Evolutionary conservation across 2,329 filamentous ascomycete species (phyloP), one percentile per base, ranked within the genome.

Genomic region (Phialophora chinensis): DNA sequence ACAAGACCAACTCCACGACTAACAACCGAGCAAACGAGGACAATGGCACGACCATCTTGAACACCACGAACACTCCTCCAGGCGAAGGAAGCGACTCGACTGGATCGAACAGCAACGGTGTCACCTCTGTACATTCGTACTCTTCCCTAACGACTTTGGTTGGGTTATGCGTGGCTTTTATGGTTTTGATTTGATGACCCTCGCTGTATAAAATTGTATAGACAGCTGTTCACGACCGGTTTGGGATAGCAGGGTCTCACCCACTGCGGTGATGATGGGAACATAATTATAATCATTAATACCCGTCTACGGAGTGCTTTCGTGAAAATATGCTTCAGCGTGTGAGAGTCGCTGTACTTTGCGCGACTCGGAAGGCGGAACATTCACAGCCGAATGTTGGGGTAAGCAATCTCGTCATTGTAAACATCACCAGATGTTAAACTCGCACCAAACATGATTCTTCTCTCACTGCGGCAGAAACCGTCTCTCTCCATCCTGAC

Each of bases 401-500:
- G 44, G 59, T 53, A 42, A 42, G 47, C 55, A 31, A 10, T 52
- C 31, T 14, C 44, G 20, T 38, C 59, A 31, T 31, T 20, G 29
- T 42, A 42, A 61, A 53, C 59, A 53, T 53, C 59, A 33, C 17
- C 44, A 35, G 27, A 95, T 63, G 87, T 94, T 62, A 93, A 93
- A 44, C 38, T 8, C 17, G 20, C 38, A 17, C 6, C 17, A 2
- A 7, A 44, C 17, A 44, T n/a, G 17, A 44, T n/a, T 8, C 17
- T 44, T 4, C 14, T n/a, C 38, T 20, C 38, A 17, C 38, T 4
- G 17, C 38, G 17, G 93, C 10, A 94, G 98, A 80, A 93, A 93
- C 50, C 66, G 91, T 75, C 92, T 93, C 70, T 91, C 90, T 8
- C 17, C 2, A 20, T 7, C 78, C 77, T 91, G 74, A 3, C 8